Conservation (phyloP, 768 basidiomycete genomes). For the Jaapia argillacea region DNA sequence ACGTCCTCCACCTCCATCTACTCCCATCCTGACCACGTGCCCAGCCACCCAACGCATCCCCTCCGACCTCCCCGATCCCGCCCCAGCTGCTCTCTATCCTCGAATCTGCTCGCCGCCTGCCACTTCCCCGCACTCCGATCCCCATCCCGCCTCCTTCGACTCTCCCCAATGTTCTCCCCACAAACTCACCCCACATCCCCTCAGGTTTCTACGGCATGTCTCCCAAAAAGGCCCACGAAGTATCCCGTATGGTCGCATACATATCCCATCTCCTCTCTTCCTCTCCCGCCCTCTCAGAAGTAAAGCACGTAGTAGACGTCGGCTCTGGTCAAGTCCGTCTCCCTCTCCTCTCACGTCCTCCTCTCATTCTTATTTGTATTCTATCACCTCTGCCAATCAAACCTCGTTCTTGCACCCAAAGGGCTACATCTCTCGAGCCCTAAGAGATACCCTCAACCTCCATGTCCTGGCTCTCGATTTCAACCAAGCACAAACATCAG, state of each 20-base stretch:
- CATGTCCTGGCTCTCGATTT: conserved; percentile 62
- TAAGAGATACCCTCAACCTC: conserved; percentile 21
- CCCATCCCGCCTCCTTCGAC: neutral
- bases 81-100: conserved; percentile 7
- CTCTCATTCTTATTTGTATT: neutral
- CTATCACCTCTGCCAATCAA: neutral
- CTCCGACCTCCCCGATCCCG: conserved; percentile 6
- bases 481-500: conserved; percentile 45
- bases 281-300: conserved; percentile 10
- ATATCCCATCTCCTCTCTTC: conserved; percentile 27
- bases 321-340: conserved; percentile 57
- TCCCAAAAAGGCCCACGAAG: conserved; percentile 71
- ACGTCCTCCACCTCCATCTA: no score
- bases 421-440: conserved; percentile 55
- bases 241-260: conserved; percentile 51
- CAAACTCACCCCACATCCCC: neutral
- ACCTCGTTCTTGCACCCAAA: conserved; percentile 14
- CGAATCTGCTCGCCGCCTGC: conserved; percentile 9
- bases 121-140: conserved; percentile 6
- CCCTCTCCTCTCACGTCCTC: conserved; percentile 1
- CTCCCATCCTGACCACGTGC: conserved; percentile 1
- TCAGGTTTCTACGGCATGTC: conserved; percentile 41
- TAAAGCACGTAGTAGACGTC: conserved; percentile 51
- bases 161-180: neutral
- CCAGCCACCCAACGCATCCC: conserved; percentile 7